Conservation (phyloP, 305 asterid genomes). For the Rubia tinctorum region DNA sequence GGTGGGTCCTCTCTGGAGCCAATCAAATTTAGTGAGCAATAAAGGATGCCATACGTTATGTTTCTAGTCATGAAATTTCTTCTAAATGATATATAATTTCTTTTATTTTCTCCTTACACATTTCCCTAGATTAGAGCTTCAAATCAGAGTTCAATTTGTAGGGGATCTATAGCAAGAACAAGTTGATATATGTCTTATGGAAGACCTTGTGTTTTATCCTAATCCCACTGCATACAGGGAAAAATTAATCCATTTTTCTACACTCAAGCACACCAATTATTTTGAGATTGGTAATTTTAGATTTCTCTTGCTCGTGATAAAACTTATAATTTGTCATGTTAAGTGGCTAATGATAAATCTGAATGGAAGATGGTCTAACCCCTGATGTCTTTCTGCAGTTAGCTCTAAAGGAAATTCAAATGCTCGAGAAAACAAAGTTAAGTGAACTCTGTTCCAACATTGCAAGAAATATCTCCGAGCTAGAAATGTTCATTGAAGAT, state of each 20-base stretch:
- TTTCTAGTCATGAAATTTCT: no score
- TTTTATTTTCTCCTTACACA: no score
- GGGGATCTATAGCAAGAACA: conserved; percentile 87
- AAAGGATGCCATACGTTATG: no score
- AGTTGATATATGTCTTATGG: conserved; percentile 85
- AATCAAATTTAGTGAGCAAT: no score
- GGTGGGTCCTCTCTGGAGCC: no score
- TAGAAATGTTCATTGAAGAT: conserved; percentile 99
- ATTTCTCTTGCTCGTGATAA: neutral
- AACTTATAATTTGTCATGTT: neutral
- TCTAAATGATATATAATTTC: no score
- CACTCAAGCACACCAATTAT: conserved; percentile 88
- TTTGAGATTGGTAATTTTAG: conserved; percentile 64
- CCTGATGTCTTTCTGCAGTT: conserved; percentile 51
- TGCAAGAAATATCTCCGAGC: conserved; percentile 98
- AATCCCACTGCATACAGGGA: conserved; percentile 97
- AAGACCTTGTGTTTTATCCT: conserved; percentile 87
- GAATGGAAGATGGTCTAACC: conserved; percentile 8
- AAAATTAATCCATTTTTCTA: conserved; percentile 83
- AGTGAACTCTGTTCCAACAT: conserved; percentile 96
- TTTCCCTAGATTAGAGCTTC: no score
- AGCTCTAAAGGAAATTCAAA: conserved; percentile 93
- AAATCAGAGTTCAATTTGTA: conserved; percentile 25
- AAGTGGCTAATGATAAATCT: conserved; percentile 7
- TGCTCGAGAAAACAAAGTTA: conserved; percentile 93